A percentile compares a stretch with the other conserved stretches of the same genome.
Evolutionary conservation across 768 basidiomycete species (phyloP).

Genomic region (Steccherinum ochraceum): DNA sequence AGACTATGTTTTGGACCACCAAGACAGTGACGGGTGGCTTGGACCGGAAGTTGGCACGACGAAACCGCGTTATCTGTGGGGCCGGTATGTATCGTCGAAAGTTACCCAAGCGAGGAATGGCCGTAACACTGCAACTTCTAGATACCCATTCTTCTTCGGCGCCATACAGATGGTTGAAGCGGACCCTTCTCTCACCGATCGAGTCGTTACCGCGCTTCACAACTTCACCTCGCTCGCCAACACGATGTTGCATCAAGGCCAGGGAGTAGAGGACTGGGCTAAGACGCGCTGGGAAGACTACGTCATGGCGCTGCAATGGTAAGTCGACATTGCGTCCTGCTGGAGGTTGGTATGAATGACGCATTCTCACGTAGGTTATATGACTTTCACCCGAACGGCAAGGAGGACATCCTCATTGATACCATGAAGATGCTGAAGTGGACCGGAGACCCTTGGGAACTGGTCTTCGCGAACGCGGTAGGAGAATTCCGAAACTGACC

Average conservation of each 20-base stretch:
- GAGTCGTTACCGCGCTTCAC: constrained; percentile 43
- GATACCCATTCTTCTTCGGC: constrained; percentile 51
- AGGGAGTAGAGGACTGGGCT: constrained; percentile 50
- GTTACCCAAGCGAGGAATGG: not conserved
- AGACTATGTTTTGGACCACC: constrained; percentile 43
- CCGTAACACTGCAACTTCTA: not conserved
- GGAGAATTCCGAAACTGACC: not conserved
- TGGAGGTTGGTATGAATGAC: not conserved
- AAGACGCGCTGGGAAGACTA: constrained; percentile 55
- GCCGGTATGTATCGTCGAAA: constrained; percentile 26
- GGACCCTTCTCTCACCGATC: constrained; percentile 34
- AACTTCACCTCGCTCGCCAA: constrained; percentile 50
- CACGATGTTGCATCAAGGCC: constrained; percentile 44
- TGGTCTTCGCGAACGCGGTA: constrained; percentile 42
- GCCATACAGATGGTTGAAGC: constrained; percentile 52
- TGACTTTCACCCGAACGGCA: constrained; percentile 43
- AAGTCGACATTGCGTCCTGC: constrained; percentile 1
- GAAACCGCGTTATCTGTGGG: constrained; percentile 51
- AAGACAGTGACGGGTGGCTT: constrained; percentile 50
- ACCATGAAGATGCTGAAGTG: constrained; percentile 48
- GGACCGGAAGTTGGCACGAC: constrained; percentile 48
- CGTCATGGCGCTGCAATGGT: constrained; percentile 51
- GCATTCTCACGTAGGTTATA: constrained; percentile 38
- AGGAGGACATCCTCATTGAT: constrained; percentile 42
- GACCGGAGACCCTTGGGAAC: constrained; percentile 49